These are phyloP conservation scores for Acer negundo DNA, from an alignment of 345 rosid genomes.

Conservation along the genomic window DNA sequence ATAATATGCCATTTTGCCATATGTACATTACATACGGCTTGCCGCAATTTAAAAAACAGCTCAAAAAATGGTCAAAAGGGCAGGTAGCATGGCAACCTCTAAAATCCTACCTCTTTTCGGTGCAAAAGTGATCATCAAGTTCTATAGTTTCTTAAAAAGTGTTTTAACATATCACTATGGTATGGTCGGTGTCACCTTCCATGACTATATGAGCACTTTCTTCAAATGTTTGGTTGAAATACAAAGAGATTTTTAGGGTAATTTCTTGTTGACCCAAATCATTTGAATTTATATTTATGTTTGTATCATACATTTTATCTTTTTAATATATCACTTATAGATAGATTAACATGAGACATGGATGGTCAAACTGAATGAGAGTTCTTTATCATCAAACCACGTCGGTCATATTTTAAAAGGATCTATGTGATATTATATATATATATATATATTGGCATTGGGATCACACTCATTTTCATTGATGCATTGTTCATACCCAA, in stretches of 20 bases:
- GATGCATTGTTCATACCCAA: neutral
- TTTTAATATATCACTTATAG: no score
- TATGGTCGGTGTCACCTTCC: slow-evolving; percentile 10
- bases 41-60: slow-evolving; percentile 7
- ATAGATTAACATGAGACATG: no score
- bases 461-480: neutral
- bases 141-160: neutral
- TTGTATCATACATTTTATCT: no score
- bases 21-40: neutral
- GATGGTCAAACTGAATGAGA: no score
- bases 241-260: no score
- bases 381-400: no score
- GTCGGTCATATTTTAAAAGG: no score
- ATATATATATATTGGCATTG: no score
- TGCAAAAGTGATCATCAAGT: slow-evolving; percentile 20
- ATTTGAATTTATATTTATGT: no score
- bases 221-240: neutral
- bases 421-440: no score
- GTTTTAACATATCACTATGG: neutral
- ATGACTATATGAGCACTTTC: neutral
- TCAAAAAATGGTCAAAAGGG: slow-evolving; percentile 28
- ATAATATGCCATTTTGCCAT: no score
- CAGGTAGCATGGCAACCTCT: slow-evolving; percentile 11
- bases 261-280: no score
- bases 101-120: slow-evolving; percentile 22